These are phyloP conservation scores for Gaeumannomyces sp. DNA, from an alignment of 2,329 filamentous ascomycete genomes.

Conservation along the genomic window DNA sequence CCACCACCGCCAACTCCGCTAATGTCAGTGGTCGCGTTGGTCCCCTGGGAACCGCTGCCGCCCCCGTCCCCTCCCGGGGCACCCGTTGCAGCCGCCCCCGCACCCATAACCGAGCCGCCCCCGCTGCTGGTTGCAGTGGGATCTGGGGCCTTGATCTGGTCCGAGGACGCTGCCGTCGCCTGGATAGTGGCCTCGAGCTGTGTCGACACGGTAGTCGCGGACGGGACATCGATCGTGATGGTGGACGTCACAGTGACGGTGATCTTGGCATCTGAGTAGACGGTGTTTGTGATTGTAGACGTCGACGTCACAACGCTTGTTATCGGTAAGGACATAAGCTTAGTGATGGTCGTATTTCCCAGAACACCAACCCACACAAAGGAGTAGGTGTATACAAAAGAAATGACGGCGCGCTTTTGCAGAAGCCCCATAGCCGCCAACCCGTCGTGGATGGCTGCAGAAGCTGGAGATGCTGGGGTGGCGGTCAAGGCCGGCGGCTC, in stretches of 20 bases:
- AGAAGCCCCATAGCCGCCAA: constrained; percentile 3
- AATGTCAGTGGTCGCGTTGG: neutral
- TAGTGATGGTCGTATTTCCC: neutral
- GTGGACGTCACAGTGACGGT: neutral
- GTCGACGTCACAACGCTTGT: neutral
- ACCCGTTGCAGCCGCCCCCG: neutral
- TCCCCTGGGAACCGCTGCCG: neutral
- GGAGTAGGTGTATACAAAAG: neutral
- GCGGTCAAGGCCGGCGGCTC: neutral
- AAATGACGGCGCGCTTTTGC: neutral
- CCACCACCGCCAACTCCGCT: neutral
- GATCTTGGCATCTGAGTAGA: neutral
- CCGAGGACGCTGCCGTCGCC: neutral
- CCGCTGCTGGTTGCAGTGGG: neutral
- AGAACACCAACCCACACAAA: neutral
- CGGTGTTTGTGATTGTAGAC: neutral
- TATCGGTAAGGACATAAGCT: neutral
- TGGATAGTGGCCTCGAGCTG: neutral
- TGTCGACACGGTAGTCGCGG: neutral
- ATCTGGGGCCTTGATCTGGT: neutral
- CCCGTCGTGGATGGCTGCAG: neutral
- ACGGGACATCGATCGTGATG: neutral
- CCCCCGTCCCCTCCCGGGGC: neutral
- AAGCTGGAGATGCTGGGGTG: neutral
- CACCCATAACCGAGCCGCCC: neutral